These are phyloP conservation scores for Penicillium sp. DNA, from an alignment of 2,329 filamentous ascomycete genomes.

Conservation along the genomic window DNA sequence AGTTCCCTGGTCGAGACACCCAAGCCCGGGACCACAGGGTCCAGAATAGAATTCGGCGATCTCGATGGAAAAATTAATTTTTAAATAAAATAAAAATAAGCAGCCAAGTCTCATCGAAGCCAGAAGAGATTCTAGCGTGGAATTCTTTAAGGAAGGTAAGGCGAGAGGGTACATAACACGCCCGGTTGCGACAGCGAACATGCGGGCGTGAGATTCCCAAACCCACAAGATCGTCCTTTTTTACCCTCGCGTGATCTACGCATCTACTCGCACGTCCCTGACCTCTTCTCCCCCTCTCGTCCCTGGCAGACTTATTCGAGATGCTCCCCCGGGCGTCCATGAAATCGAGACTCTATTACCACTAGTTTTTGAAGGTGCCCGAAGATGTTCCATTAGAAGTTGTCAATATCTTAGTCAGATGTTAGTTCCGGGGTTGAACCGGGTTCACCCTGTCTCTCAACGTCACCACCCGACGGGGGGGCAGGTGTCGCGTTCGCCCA, in stretches of 20 bases:
- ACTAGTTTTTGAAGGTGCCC: no score
- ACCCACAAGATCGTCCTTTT: slow-evolving; percentile 8
- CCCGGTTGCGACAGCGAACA: slow-evolving; percentile 16
- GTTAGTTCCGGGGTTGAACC: slow-evolving; percentile 1
- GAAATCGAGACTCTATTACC: no score
- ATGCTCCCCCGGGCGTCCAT: no score
- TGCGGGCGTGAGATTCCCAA: slow-evolving; percentile 7
- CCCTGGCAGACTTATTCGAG: slow-evolving; percentile 12
- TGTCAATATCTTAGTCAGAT: neutral
- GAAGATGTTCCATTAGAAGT: no score
- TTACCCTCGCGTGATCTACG: slow-evolving; percentile 19
- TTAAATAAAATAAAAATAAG: no score
- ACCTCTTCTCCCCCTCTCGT: slow-evolving; percentile 4
- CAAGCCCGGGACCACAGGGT: neutral
- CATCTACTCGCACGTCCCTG: slow-evolving; percentile 20
- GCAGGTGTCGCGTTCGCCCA: neutral
- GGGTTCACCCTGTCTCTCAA: slow-evolving; percentile 4
- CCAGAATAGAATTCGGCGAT: neutral
- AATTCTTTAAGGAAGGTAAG: slow-evolving; percentile 16
- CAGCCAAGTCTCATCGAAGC: neutral
- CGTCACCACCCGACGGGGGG: slow-evolving; percentile 15
- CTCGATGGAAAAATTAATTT: neutral
- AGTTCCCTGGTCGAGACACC: neutral
- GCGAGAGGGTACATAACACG: slow-evolving; percentile 13
- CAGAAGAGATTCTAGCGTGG: neutral